Percentiles rank a stretch among this genome's conserved stretches.
Conservation (phyloP, 2,329 filamentous ascomycete genomes). For the Calonectria pauciramosa region DNA sequence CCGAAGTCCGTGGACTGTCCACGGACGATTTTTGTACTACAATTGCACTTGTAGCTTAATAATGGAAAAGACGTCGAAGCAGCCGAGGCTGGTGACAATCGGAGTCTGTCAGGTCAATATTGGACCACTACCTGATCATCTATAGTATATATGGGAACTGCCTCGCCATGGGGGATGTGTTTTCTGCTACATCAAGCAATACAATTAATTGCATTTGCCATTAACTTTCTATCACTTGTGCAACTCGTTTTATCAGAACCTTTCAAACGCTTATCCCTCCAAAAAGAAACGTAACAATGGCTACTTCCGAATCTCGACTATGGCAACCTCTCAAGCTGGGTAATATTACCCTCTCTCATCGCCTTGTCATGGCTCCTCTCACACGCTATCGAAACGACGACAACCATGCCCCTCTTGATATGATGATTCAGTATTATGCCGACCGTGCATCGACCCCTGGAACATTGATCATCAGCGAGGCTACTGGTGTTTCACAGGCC, state of each 20-base stretch:
- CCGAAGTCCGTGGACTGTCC: background rate
- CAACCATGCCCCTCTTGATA: constrained; percentile 43
- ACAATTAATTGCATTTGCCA: background rate
- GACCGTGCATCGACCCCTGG: constrained; percentile 60
- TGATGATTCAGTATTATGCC: constrained; percentile 58
- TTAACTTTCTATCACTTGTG: background rate
- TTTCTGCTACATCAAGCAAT: background rate
- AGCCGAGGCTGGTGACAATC: background rate
- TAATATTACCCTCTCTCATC: constrained; percentile 53
- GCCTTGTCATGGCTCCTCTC: constrained; percentile 68
- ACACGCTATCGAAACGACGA: constrained; percentile 65
- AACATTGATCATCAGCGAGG: constrained; percentile 60
- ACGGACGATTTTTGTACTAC: background rate
- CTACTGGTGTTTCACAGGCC: constrained; percentile 56
- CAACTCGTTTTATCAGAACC: background rate
- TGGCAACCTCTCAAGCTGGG: constrained; percentile 58
- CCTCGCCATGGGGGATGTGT: background rate
- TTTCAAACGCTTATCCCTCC: background rate
- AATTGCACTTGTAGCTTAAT: background rate
- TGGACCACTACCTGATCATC: no score
- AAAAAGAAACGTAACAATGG: constrained; percentile 26
- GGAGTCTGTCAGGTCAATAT: background rate
- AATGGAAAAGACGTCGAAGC: background rate
- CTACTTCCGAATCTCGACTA: constrained; percentile 31
- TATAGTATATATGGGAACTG: background rate